A percentile compares a stretch with the other conserved stretches of the same genome.
phyloP scores from a whole-genome alignment of 2,329 filamentous ascomycete species.

The Cytospora piceicola region DNA sequence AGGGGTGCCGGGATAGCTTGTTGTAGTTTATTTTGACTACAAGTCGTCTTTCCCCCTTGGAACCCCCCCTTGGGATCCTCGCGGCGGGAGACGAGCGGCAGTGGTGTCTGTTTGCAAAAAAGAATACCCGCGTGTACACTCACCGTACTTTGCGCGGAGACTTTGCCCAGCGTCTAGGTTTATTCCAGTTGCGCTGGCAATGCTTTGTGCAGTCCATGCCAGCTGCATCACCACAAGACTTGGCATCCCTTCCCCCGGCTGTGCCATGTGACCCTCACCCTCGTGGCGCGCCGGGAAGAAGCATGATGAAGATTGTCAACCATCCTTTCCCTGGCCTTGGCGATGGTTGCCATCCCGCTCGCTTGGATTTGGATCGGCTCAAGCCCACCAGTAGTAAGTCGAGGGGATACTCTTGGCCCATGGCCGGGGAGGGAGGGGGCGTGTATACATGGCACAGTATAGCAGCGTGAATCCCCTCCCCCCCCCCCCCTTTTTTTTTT shows the following conservation, averaged over 20 bases:
- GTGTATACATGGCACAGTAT: neutral
- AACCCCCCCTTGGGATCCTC: too few relatives aligned
- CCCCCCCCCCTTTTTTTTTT: too few relatives aligned
- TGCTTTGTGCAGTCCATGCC: neutral
- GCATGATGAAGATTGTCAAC: neutral
- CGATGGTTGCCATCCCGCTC: neutral
- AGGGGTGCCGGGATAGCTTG: neutral
- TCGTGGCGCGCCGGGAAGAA: neutral
- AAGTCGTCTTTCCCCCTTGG: neutral
- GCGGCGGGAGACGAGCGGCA: neutral
- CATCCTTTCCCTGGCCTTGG: neutral
- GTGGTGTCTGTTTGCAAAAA: neutral
- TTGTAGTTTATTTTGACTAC: slow-evolving; percentile 17
- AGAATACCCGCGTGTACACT: neutral
- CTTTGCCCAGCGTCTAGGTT: neutral
- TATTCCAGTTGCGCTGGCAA: neutral
- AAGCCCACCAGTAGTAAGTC: neutral
- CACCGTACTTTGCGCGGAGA: slow-evolving; percentile 11
- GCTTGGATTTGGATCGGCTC: neutral
- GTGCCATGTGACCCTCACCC: neutral
- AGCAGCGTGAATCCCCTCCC: too few relatives aligned
- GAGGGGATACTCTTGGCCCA: neutral
- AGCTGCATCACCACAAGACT: neutral
- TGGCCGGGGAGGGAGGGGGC: neutral
- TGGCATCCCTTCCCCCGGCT: neutral